Conservation (phyloP, 805 yeast genomes). For the Schizosaccharomyces osmophilus region DNA sequence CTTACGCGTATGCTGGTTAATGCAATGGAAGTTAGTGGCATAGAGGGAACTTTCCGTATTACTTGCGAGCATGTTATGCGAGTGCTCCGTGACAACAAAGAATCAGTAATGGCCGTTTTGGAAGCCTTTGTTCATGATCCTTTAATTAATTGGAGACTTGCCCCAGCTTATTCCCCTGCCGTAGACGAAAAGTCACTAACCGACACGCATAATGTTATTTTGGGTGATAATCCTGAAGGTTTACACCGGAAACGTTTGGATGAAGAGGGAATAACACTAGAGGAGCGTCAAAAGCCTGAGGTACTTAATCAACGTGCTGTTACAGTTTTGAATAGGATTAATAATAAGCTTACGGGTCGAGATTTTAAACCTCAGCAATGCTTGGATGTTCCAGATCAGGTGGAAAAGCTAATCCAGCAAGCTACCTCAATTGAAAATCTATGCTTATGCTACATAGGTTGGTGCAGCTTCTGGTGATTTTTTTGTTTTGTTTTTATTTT, state of each 20-base stretch:
- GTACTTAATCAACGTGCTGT: slow-evolving; percentile 76
- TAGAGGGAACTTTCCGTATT: slow-evolving; percentile 87
- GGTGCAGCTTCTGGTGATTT: slow-evolving; percentile 94
- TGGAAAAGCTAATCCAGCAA: slow-evolving; percentile 77
- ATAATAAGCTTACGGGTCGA: slow-evolving; percentile 80
- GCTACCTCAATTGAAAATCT: slow-evolving; percentile 90
- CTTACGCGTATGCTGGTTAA: slow-evolving; percentile 87
- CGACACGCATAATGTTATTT: not conserved
- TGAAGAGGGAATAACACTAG: slow-evolving; percentile 34
- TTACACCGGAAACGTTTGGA: slow-evolving; percentile 19
- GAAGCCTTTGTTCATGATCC: slow-evolving; percentile 98
- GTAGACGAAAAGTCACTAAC: not conserved
- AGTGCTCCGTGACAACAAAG: slow-evolving; percentile 75
- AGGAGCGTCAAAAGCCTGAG: slow-evolving; percentile 41
- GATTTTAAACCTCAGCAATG: slow-evolving; percentile 56
- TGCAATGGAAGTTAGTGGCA: slow-evolving; percentile 97
- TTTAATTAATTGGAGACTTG: slow-evolving; percentile 89
- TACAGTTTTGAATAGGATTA: slow-evolving; percentile 65
- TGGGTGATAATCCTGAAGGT: not conserved
- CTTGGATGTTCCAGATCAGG: slow-evolving; percentile 67
- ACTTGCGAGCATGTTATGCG: slow-evolving; percentile 95
- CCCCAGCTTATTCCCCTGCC: not conserved
- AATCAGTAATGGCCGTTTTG: slow-evolving; percentile 86
- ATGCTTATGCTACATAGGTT: slow-evolving; percentile 91
- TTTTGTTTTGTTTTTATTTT: not conserved